Evolutionary conservation across 139 green algal species (phyloP).

Genomic region (Astrephomene gubernaculifera): DNA sequence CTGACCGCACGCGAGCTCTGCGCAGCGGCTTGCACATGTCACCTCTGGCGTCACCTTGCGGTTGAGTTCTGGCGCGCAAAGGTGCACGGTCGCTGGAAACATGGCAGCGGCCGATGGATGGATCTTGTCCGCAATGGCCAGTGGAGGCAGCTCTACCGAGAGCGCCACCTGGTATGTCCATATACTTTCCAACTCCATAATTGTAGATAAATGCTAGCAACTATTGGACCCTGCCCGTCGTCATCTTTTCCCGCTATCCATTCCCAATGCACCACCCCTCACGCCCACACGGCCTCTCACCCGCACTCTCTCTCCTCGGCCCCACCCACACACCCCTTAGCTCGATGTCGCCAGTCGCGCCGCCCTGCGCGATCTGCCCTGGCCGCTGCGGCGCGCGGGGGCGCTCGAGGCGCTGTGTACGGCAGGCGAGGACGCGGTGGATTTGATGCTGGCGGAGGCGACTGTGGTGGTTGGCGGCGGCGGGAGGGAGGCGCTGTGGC

Average conservation of each 20-base stretch:
- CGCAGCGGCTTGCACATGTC: constrained; percentile 9
- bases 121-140: background rate
- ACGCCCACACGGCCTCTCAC: background rate
- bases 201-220: too few species aligned
- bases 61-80: background rate
- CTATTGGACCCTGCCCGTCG: background rate
- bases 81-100: background rate
- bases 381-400: constrained; percentile 4
- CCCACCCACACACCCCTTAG: background rate
- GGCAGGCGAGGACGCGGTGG: background rate
- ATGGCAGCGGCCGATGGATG: background rate
- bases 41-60: background rate
- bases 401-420: background rate
- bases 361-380: constrained; percentile 15
- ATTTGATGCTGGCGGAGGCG: constrained; percentile 12
- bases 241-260: background rate
- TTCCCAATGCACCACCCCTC: background rate
- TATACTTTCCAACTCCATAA: too few species aligned
- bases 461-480: background rate
- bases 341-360: background rate
- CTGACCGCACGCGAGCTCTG: background rate
- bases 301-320: background rate
- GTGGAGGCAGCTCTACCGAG: constrained; percentile 23
- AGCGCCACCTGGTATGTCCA: constrained; percentile 16
- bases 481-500: background rate